A percentile compares a stretch with the other conserved stretches of the same genome.
phyloP scores from a whole-genome alignment of 306 rosid species.

The Dryas octopetala region DNA sequence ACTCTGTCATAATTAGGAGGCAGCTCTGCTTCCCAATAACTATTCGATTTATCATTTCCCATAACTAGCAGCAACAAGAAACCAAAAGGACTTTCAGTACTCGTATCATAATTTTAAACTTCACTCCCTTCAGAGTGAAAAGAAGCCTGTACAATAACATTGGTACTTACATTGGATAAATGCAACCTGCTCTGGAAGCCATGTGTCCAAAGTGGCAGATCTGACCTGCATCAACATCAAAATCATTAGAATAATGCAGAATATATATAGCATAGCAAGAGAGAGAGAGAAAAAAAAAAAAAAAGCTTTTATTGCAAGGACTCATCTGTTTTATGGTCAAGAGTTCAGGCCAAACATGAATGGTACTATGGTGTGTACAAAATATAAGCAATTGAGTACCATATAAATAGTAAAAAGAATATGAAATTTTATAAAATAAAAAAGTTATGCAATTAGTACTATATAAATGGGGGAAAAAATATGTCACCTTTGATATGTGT shows the following conservation, averaged over 20 bases:
- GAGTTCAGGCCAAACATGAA: background rate
- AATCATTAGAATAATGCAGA: background rate
- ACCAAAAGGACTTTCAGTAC: slow-evolving; percentile 5
- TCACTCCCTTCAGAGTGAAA: slow-evolving; percentile 9
- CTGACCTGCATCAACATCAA: slow-evolving; percentile 62
- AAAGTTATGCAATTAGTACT: background rate
- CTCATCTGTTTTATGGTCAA: background rate
- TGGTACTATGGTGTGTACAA: background rate
- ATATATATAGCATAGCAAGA: background rate
- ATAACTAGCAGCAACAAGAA: slow-evolving; percentile 44
- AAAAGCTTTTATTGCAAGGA: background rate
- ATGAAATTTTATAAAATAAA: background rate
- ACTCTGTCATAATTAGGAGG: slow-evolving; percentile 86
- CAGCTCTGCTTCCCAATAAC: slow-evolving; percentile 89
- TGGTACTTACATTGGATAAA: slow-evolving; percentile 69
- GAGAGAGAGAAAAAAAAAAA: background rate
- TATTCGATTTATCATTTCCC: slow-evolving; percentile 83
- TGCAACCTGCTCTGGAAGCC: slow-evolving; percentile 95
- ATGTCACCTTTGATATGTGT: slow-evolving; percentile 78
- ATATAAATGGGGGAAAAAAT: slow-evolving; percentile 10
- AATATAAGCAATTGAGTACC: background rate
- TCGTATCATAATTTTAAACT: slow-evolving; percentile 3
- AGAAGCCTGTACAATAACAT: slow-evolving; percentile 6
- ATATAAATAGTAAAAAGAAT: slow-evolving; percentile 9
- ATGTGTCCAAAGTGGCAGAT: slow-evolving; percentile 88